phyloP scores from a whole-genome alignment of 495 filamentous ascomycete species.

The Trichoderma orchidacearum region DNA sequence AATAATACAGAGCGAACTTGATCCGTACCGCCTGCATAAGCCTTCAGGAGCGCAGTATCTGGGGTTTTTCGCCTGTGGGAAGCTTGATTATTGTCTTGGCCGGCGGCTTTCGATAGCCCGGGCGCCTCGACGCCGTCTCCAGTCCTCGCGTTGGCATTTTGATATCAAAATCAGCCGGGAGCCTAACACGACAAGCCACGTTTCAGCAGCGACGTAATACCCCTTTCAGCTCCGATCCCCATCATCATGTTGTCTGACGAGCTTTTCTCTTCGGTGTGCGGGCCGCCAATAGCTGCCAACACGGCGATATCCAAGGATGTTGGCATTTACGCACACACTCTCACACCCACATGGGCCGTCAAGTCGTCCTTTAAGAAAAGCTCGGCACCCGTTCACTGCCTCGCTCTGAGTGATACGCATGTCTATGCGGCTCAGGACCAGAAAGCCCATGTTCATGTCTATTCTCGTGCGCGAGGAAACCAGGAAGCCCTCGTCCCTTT shows the following conservation, averaged over 20 bases:
- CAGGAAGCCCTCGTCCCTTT: slow-evolving; percentile 81
- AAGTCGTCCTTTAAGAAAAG: slow-evolving; percentile 85
- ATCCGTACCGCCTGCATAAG: no score
- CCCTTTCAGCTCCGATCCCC: background rate
- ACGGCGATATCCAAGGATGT: slow-evolving; percentile 59
- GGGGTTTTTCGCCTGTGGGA: no score
- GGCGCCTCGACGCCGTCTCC: no score
- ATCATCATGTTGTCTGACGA: slow-evolving; percentile 61
- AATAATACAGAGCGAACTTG: no score
- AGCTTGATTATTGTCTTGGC: no score
- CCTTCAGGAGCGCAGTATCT: no score
- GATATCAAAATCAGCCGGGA: no score
- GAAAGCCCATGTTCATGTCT: slow-evolving; percentile 87
- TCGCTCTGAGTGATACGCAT: slow-evolving; percentile 72
- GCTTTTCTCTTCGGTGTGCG: slow-evolving; percentile 62
- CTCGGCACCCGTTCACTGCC: slow-evolving; percentile 59
- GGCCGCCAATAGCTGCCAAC: slow-evolving; percentile 48
- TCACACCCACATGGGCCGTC: slow-evolving; percentile 57
- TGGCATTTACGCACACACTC: slow-evolving; percentile 71
- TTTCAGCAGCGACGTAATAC: no score
- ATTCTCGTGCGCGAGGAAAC: slow-evolving; percentile 66
- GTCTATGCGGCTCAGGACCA: slow-evolving; percentile 82
- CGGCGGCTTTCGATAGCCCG: no score
- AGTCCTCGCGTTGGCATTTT: no score
- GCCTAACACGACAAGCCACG: no score